These are phyloP conservation scores for Paramecium bursaria DNA, from an alignment of 73 alveolate genomes.

Conservation along the genomic window DNA sequence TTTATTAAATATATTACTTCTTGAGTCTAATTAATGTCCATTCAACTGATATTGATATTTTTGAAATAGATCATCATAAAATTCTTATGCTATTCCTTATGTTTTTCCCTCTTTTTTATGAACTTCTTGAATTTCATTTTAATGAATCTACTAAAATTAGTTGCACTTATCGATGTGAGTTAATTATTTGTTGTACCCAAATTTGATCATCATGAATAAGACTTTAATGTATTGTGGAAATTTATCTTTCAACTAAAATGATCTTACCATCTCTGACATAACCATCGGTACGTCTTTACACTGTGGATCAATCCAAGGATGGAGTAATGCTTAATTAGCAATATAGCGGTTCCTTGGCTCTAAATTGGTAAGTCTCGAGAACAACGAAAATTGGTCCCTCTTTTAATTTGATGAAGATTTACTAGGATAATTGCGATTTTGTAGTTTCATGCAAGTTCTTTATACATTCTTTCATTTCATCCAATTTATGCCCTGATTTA, in stretches of 20 bases:
- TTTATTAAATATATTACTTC: too few species aligned
- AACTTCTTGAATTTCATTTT: not conserved
- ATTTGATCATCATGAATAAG: not conserved
- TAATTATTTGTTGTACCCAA: conserved; percentile 7
- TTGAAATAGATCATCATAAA: conserved; percentile 48
- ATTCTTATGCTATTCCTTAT: conserved; percentile 7
- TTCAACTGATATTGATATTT: conserved; percentile 42
- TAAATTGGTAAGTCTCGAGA: conserved; percentile 73
- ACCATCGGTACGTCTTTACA: conserved; percentile 50
- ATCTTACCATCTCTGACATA: conserved; percentile 59
- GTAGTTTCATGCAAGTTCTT: conserved; percentile 58
- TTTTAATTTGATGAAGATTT: too few species aligned
- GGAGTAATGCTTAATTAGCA: conserved; percentile 76
- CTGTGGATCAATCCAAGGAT: conserved; percentile 80
- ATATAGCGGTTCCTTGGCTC: conserved; percentile 79
- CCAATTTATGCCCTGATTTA: conserved; percentile 58
- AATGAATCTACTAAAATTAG: not conserved
- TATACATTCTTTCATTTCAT: conserved; percentile 65
- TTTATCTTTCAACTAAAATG: not conserved
- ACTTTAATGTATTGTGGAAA: not conserved
- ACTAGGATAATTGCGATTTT: too few species aligned
- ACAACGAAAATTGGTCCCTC: not conserved
- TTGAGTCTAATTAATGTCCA: too few species aligned
- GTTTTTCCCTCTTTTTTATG: conserved; percentile 32
- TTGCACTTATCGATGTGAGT: not conserved